A percentile compares a stretch with the other conserved stretches of the same genome.
Conservation (phyloP, 257 asterid genomes). For the Primulina tabacum region DNA sequence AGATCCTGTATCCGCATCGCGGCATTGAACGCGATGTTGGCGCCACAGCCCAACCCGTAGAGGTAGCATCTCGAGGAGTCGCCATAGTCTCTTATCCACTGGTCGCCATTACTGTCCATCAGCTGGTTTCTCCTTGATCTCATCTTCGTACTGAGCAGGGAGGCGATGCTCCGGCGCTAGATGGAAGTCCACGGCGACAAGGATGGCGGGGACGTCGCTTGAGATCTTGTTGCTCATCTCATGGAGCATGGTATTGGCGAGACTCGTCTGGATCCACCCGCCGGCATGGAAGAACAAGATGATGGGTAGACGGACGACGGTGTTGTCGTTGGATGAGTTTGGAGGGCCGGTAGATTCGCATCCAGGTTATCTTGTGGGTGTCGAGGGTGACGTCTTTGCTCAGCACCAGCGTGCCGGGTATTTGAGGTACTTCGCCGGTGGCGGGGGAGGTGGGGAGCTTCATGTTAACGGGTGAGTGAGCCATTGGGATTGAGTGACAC, state of each 20-base stretch:
- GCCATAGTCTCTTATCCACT: slow-evolving; percentile 62
- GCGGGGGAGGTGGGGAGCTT: slow-evolving; percentile 60
- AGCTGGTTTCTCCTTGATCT: slow-evolving; percentile 55
- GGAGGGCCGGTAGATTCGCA: slow-evolving; percentile 76
- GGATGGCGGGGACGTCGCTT: slow-evolving; percentile 53
- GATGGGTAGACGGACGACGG: slow-evolving; percentile 67
- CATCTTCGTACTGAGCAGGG: slow-evolving; percentile 87
- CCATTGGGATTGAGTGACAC: slow-evolving; percentile 59
- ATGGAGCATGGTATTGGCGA: slow-evolving; percentile 41
- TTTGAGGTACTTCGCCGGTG: slow-evolving; percentile 42
- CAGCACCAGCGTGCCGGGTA: slow-evolving; percentile 41
- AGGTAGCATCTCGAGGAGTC: slow-evolving; percentile 69
- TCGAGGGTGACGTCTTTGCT: slow-evolving; percentile 73
- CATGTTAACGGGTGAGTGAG: slow-evolving; percentile 56
- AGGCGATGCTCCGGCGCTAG: slow-evolving; percentile 81
- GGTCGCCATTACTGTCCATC: slow-evolving; percentile 39
- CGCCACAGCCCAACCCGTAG: slow-evolving; percentile 76
- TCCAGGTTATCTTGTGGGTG: slow-evolving; percentile 56
- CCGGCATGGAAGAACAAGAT: slow-evolving; percentile 65
- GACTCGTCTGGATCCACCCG: slow-evolving; percentile 56
- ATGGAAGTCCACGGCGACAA: slow-evolving; percentile 65
- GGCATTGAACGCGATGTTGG: slow-evolving; percentile 56
- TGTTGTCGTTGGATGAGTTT: slow-evolving; percentile 47
- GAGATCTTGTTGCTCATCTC: slow-evolving; percentile 48
- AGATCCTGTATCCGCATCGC: slow-evolving; percentile 46